Conservation (phyloP, 2,329 filamentous ascomycete genomes). For the Pestalotiopsis sp. region DNA sequence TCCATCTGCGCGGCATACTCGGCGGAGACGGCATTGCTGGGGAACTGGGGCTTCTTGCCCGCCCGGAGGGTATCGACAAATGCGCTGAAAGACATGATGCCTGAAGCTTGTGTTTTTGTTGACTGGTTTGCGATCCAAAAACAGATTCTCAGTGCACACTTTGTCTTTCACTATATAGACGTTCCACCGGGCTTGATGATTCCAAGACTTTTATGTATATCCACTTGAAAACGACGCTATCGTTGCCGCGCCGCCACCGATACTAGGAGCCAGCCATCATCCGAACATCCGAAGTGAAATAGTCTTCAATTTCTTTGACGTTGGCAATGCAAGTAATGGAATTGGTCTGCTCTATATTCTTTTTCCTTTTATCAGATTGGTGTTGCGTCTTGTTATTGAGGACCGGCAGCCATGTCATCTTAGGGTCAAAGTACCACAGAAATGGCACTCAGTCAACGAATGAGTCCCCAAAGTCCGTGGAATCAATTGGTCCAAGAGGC, state of each 20-base stretch:
- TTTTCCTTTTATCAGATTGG: no score
- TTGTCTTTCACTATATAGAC: conserved; percentile 6
- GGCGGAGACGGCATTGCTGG: conserved; percentile 46
- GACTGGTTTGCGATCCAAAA: not conserved
- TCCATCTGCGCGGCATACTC: conserved; percentile 59
- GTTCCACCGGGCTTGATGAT: not conserved
- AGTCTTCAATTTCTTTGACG: not conserved
- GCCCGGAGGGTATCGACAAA: conserved; percentile 41
- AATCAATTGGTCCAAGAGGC: no score
- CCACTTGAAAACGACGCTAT: conserved; percentile 8
- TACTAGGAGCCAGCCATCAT: not conserved
- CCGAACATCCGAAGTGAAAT: conserved; percentile 3
- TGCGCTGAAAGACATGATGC: conserved; percentile 62
- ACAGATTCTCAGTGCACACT: not conserved
- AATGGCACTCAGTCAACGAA: no score
- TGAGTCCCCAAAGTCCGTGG: no score
- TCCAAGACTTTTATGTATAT: not conserved
- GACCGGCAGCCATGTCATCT: no score
- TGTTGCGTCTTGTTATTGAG: no score
- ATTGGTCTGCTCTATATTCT: not conserved
- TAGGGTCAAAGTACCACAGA: no score
- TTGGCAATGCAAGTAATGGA: not conserved
- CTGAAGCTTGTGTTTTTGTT: not conserved
- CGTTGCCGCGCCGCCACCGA: not conserved
- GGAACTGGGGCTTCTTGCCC: conserved; percentile 45